Conservation (phyloP, 345 rosid species). For the Pistacia atlantica region DNA sequence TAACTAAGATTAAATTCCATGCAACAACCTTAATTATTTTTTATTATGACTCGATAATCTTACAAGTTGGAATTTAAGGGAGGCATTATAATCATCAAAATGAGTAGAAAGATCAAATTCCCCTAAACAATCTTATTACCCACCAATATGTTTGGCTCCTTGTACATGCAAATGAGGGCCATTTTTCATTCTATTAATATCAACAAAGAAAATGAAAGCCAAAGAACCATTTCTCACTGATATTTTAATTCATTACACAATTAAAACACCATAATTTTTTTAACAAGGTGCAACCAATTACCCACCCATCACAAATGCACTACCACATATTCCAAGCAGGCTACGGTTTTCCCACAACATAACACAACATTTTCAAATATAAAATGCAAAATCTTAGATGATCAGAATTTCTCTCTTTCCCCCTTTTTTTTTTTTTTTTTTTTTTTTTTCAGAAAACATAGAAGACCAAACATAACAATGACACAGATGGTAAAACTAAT, state of each 20-base stretch:
- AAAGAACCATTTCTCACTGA: background rate
- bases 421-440: too few species aligned
- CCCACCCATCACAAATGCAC: background rate
- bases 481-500: background rate
- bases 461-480: background rate
- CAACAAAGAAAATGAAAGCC: background rate
- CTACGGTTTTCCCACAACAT: background rate
- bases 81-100: too few species aligned
- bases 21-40: too few species aligned
- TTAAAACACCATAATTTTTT: conserved; percentile 3
- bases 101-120: too few species aligned
- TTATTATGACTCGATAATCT: too few species aligned
- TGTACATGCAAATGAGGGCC: too few species aligned
- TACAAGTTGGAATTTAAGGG: too few species aligned
- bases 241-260: background rate
- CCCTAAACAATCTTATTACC: too few species aligned
- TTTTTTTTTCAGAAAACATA: background rate
- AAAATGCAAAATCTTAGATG: conserved; percentile 9
- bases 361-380: background rate
- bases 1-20: too few species aligned
- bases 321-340: background rate
- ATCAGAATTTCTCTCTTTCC: background rate
- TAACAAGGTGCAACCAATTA: background rate
- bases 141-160: too few species aligned
- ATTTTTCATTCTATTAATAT: too few species aligned